Evolutionary conservation across 306 rosid genomes (phyloP).

Genomic region (Glycine tomentella): DNA sequence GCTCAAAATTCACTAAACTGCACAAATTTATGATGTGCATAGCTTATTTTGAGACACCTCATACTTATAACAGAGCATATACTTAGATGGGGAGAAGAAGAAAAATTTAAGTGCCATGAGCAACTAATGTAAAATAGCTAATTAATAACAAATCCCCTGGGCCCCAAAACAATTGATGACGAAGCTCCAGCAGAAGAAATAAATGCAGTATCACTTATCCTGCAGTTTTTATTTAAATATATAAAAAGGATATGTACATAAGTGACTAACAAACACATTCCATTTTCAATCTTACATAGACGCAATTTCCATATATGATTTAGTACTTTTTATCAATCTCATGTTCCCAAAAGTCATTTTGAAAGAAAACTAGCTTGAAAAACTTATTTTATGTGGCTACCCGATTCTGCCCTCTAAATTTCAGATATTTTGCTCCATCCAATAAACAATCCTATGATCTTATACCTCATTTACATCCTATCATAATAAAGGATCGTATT

Average conservation of each 20-base stretch:
- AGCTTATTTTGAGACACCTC: too few species aligned
- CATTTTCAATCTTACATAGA: neutral
- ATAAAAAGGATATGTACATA: neutral
- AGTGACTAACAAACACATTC: neutral
- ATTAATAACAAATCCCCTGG: too few species aligned
- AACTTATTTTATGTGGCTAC: neutral
- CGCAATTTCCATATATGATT: neutral
- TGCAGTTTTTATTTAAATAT: neutral
- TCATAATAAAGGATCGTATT: neutral
- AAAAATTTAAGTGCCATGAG: too few species aligned
- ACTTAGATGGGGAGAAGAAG: too few species aligned
- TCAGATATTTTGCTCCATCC: neutral
- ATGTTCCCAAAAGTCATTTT: neutral
- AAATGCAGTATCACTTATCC: neutral
- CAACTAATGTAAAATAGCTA: too few species aligned
- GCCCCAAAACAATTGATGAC: neutral
- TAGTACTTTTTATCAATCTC: neutral
- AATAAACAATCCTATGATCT: neutral
- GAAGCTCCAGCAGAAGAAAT: neutral
- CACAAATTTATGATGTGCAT: too few species aligned
- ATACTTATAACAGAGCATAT: too few species aligned
- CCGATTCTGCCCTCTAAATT: neutral
- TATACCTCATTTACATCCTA: neutral
- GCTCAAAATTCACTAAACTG: too few species aligned
- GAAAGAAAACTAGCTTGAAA: neutral